These are phyloP conservation scores for Zostera marina DNA, from an alignment of 116 monocot species.

Conservation along the genomic window DNA sequence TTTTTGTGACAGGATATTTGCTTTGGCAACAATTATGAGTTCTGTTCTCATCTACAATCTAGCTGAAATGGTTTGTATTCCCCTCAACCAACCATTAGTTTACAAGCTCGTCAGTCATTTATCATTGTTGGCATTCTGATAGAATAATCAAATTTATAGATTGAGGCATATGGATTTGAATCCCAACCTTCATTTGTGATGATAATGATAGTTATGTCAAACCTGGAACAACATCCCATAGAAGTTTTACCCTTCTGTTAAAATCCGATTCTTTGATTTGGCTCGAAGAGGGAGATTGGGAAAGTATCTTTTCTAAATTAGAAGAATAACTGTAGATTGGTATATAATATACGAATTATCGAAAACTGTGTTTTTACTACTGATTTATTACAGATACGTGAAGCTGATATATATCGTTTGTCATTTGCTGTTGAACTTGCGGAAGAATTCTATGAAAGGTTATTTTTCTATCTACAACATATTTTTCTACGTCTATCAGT, in stretches of 20 bases:
- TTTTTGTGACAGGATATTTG: conserved; percentile 65
- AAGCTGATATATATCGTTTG: conserved; percentile 97
- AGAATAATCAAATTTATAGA: no score
- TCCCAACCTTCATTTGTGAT: no score
- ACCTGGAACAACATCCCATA: no score
- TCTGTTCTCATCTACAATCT: conserved; percentile 97
- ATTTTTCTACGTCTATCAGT: not conserved
- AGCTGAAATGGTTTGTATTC: conserved; percentile 82
- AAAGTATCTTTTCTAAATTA: no score
- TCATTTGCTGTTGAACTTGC: conserved; percentile 99
- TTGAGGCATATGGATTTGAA: no score
- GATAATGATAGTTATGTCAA: no score
- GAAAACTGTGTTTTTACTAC: not conserved
- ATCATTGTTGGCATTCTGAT: not conserved
- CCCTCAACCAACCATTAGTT: not conserved
- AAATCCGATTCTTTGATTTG: no score
- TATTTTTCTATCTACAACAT: conserved; percentile 2
- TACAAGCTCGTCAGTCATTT: not conserved
- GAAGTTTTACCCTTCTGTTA: no score
- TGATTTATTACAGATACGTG: conserved; percentile 55
- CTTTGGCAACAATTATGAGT: conserved; percentile 93
- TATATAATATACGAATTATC: no score
- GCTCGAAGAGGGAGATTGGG: no score
- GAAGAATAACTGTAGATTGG: no score
- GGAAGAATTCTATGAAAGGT: conserved; percentile 99